These are phyloP conservation scores for Dacryopinax spathularia DNA, from an alignment of 768 basidiomycete species.

Conservation along the genomic window DNA sequence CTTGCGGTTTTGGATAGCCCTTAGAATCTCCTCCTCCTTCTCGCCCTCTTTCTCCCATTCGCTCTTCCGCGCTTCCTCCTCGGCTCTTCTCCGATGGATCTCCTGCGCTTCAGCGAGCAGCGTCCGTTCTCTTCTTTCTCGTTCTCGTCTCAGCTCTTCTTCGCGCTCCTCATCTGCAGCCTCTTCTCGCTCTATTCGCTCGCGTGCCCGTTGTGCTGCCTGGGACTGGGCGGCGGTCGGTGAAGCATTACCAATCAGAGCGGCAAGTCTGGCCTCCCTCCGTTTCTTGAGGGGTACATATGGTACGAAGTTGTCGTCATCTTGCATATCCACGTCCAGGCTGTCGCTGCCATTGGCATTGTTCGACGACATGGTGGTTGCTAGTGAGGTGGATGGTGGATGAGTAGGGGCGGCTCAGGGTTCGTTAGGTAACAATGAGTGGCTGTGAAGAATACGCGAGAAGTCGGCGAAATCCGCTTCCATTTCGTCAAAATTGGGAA, in stretches of 20 bases:
- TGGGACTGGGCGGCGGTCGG: constrained; percentile 39
- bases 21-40: constrained; percentile 77
- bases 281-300: constrained; percentile 82
- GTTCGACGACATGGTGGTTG: background rate
- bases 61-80: constrained; percentile 81
- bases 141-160: constrained; percentile 61
- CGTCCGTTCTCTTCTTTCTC: constrained; percentile 68
- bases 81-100: constrained; percentile 69
- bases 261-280: constrained; percentile 64
- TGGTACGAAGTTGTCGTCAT: constrained; percentile 53
- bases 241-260: constrained; percentile 37
- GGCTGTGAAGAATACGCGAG: background rate
- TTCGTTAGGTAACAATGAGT: background rate
- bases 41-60: constrained; percentile 76
- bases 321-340: constrained; percentile 26
- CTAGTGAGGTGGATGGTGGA: background rate
- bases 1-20: constrained; percentile 77
- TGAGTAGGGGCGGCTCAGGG: background rate
- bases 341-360: no score
- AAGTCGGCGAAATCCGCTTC: background rate
- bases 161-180: constrained; percentile 63
- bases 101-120: constrained; percentile 89
- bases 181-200: constrained; percentile 38
- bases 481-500: constrained; percentile 3
- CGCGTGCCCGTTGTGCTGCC: constrained; percentile 33